These are phyloP conservation scores for Colletotrichum sp. DNA, from an alignment of 2,329 filamentous ascomycete genomes.

Conservation along the genomic window DNA sequence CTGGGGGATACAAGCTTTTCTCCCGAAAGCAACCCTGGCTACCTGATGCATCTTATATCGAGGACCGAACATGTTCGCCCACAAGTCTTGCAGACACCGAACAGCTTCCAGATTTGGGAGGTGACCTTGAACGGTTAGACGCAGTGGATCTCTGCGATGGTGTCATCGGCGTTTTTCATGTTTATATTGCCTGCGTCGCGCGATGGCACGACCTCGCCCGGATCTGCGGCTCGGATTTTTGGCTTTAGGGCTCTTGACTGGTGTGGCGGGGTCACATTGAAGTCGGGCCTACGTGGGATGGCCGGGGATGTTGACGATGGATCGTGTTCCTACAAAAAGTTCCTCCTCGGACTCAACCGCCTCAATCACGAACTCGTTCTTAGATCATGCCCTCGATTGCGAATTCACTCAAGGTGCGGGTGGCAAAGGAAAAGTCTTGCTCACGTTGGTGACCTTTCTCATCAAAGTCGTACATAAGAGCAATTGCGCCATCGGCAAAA, in stretches of 20 bases:
- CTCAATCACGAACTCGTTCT: not conserved
- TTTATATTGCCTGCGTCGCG: not conserved
- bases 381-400: not conserved
- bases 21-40: not conserved
- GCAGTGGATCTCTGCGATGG: conserved; percentile 7
- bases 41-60: not conserved
- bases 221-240: not conserved
- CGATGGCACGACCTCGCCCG: not conserved
- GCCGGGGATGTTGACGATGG: not conserved
- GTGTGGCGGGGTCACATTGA: not conserved
- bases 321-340: not conserved
- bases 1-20: not conserved
- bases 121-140: not conserved
- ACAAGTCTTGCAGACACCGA: not conserved
- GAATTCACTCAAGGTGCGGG: not conserved
- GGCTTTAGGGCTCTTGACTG: not conserved
- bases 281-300: not conserved
- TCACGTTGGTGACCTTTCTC: not conserved
- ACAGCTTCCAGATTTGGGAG: not conserved
- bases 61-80: not conserved
- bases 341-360: not conserved
- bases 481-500: conserved; percentile 17
- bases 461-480: not conserved
- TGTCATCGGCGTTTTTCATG: conserved; percentile 13
- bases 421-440: not conserved